Evolutionary conservation across 257 asterid species (phyloP).

Genomic region (Nicotiana otophora): DNA sequence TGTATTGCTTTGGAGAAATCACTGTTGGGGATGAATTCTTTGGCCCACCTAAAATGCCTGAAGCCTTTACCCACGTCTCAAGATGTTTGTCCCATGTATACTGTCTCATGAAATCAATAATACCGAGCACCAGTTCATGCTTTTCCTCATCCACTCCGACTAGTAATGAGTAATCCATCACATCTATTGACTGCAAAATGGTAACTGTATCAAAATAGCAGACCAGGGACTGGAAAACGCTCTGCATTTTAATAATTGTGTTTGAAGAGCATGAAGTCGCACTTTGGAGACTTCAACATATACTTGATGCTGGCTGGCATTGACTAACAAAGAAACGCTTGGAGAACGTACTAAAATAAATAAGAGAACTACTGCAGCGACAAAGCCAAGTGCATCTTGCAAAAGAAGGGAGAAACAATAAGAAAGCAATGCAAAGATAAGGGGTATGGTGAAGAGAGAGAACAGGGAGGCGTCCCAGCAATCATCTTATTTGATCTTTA

Average conservation of each 20-base stretch:
- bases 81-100: conserved; percentile 99
- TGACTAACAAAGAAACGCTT: not conserved
- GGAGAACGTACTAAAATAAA: not conserved
- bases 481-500: not conserved
- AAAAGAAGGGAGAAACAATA: not conserved
- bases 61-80: conserved; percentile 91
- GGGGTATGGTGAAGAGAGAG: not conserved
- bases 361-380: not conserved
- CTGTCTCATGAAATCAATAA: conserved; percentile 96
- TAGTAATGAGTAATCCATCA: conserved; percentile 87
- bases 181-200: conserved; percentile 71
- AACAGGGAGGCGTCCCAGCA: not conserved
- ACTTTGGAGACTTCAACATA: not conserved
- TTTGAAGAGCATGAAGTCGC: not conserved
- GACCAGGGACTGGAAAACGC: not conserved
- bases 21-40: conserved; percentile 79
- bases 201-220: not conserved
- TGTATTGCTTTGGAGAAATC: conserved; percentile 94
- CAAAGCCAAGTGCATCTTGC: not conserved
- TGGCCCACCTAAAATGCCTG: conserved; percentile 93
- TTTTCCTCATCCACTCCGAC: conserved; percentile 91
- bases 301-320: not conserved
- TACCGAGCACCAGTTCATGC: conserved; percentile 92
- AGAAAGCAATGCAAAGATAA: not conserved
- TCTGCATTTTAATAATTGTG: not conserved